phyloP scores from a whole-genome alignment of 73 alveolate species.

The Tetrahymena borealis region DNA sequence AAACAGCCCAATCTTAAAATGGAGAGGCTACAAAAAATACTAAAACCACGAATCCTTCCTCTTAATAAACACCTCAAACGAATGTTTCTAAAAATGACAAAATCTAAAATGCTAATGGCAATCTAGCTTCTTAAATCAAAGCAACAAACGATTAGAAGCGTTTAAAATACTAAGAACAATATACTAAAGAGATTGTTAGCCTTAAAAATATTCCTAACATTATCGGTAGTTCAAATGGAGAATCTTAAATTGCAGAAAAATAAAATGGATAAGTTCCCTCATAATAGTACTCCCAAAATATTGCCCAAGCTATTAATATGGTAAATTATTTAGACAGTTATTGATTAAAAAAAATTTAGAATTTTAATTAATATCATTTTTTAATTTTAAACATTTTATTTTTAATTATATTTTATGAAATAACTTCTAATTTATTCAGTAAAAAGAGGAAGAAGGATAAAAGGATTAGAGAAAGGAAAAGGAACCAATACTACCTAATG shows the following conservation, averaged over 20 bases:
- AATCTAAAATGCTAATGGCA: neutral
- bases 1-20: neutral
- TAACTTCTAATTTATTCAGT: neutral
- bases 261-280: neutral
- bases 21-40: neutral
- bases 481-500: neutral
- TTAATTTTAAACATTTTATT: too few relatives aligned
- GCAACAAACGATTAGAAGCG: neutral
- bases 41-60: neutral
- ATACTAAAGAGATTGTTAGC: neutral
- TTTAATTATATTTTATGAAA: too few relatives aligned
- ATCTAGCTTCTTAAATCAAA: neutral
- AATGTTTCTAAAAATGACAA: neutral
- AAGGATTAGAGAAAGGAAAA: neutral
- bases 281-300: neutral
- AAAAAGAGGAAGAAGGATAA: neutral
- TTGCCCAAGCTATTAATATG: too few relatives aligned
- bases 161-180: neutral
- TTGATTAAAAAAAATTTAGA: too few relatives aligned
- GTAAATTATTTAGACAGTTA: too few relatives aligned
- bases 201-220: neutral
- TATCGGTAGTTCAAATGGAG: neutral
- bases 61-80: neutral
- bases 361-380: too few relatives aligned
- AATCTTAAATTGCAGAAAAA: neutral